Percentiles rank a stretch among this genome's conserved stretches.
Evolutionary conservation across 176 grass and related monocot genomes (phyloP).

Genomic region (Eremochloa ophiuroides): DNA sequence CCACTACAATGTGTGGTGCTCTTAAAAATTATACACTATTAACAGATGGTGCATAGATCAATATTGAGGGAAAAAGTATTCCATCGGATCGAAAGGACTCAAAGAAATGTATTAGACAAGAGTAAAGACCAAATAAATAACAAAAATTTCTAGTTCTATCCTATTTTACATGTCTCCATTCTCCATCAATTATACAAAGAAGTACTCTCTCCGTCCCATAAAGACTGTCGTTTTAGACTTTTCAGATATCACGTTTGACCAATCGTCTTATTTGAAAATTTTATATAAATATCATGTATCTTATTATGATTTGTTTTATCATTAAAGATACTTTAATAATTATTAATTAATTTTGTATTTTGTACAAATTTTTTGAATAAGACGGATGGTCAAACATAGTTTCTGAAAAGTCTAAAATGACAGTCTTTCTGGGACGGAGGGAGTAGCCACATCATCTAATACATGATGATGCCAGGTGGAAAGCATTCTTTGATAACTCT

Average conservation of each 20-base stretch:
- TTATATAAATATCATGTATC: too few species aligned
- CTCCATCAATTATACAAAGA: not conserved
- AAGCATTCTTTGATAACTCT: not conserved
- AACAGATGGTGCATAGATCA: not conserved
- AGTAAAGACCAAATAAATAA: not conserved
- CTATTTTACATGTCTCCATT: not conserved
- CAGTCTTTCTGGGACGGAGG: too few species aligned
- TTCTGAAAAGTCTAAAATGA: too few species aligned
- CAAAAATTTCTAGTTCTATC: not conserved
- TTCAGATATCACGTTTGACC: too few species aligned
- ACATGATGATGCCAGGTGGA: not conserved
- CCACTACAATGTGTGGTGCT: not conserved
- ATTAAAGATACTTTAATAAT: too few species aligned
- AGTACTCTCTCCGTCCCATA: too few species aligned
- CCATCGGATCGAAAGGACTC: not conserved
- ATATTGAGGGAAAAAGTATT: not conserved
- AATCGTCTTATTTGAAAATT: too few species aligned
- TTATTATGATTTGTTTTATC: too few species aligned
- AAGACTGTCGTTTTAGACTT: too few species aligned
- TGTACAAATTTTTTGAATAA: too few species aligned
- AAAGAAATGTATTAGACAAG: not conserved
- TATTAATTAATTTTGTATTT: too few species aligned
- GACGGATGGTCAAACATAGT: too few species aligned
- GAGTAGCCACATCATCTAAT: not conserved
- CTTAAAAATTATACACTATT: not conserved